Conservation (phyloP, 1,284 basidiomycete species). For the Moesziomyces sp. region DNA sequence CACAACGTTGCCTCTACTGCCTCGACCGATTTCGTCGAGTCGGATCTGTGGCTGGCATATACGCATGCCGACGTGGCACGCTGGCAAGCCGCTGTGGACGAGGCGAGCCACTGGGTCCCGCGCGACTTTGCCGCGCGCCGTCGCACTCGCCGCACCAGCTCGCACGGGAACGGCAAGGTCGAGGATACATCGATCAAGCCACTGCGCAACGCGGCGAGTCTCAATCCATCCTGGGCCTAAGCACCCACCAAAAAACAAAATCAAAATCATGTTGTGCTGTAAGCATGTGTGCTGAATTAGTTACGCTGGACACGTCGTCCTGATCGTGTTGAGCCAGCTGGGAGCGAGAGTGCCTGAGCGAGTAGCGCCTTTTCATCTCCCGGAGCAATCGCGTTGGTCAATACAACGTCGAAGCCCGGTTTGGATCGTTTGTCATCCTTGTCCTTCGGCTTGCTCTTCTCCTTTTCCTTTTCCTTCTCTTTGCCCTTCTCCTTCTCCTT, state of each 20-base stretch:
- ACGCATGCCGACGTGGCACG: slow-evolving; percentile 17
- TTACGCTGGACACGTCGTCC: slow-evolving; percentile 35
- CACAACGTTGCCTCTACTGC: slow-evolving; percentile 12
- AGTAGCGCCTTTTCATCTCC: slow-evolving; percentile 51
- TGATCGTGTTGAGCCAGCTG: slow-evolving; percentile 40
- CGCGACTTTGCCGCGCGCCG: slow-evolving; percentile 16
- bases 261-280: background rate
- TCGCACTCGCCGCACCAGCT: slow-evolving; percentile 3
- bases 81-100: slow-evolving; percentile 36
- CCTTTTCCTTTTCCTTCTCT: background rate
- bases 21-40: slow-evolving; percentile 32
- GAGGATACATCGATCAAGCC: slow-evolving; percentile 7
- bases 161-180: background rate
- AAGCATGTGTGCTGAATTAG: background rate
- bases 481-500: background rate
- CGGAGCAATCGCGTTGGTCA: slow-evolving; percentile 44
- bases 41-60: slow-evolving; percentile 46
- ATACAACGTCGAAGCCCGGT: slow-evolving; percentile 38
- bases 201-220: slow-evolving; percentile 18
- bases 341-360: slow-evolving; percentile 37
- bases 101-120: slow-evolving; percentile 41
- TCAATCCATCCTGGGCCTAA: slow-evolving; percentile 36
- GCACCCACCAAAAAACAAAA: background rate
- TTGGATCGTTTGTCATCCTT: slow-evolving; percentile 10
- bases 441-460: background rate